Conservation (phyloP, 1,284 basidiomycete species). For the Melampsora americana region DNA sequence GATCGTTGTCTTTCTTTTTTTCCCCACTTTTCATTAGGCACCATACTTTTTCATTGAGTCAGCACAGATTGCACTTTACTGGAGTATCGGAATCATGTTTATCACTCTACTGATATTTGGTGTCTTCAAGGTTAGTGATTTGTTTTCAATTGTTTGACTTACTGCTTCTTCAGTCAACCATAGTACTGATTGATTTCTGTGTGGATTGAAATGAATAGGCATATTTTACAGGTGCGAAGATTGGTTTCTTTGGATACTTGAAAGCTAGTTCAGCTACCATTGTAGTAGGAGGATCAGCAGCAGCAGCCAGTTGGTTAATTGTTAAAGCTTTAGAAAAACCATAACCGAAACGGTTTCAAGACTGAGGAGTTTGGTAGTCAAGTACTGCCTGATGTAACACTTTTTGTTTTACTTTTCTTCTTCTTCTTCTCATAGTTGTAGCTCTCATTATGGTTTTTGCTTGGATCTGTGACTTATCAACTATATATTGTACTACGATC, state of each 20-base stretch:
- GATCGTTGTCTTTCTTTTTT: background rate
- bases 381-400: too few species aligned
- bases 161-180: background rate
- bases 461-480: too few species aligned
- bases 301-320: slow-evolving; percentile 39
- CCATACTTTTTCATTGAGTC: slow-evolving; percentile 81
- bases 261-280: slow-evolving; percentile 1
- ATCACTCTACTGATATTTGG: slow-evolving; percentile 29
- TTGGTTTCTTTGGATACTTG: slow-evolving; percentile 28
- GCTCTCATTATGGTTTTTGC: too few species aligned
- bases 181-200: background rate
- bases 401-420: too few species aligned
- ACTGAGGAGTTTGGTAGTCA: too few species aligned
- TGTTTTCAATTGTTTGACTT: background rate
- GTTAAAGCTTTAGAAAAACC: slow-evolving; percentile 27
- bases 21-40: slow-evolving; percentile 61
- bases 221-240: slow-evolving; percentile 36
- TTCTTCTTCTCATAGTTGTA: too few species aligned
- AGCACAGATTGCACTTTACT: slow-evolving; percentile 54
- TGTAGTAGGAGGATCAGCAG: slow-evolving; percentile 22
- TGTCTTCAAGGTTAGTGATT: slow-evolving; percentile 9
- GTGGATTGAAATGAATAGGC: background rate
- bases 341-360: background rate
- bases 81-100: slow-evolving; percentile 35
- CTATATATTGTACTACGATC: too few species aligned